A percentile compares a stretch with the other conserved stretches of the same genome.
Evolutionary conservation across 2,329 filamentous ascomycete species (phyloP).

Genomic region (Golovinomyces cichoracearum): DNA sequence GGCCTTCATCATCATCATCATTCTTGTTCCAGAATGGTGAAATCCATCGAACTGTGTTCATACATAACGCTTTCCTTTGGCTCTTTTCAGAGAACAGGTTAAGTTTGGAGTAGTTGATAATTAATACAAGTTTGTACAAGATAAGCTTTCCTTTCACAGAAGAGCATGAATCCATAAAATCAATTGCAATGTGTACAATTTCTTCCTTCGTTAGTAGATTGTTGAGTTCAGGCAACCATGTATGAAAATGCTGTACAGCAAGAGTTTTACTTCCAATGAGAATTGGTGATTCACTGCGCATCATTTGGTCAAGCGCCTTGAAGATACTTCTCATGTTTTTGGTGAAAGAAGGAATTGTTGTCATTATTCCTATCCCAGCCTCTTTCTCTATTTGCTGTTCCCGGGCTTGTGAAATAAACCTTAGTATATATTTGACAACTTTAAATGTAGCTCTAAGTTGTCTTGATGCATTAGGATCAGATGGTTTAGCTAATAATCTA

Average conservation of each 20-base stretch:
- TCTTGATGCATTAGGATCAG: conserved; percentile 58
- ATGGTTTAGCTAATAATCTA: conserved; percentile 54
- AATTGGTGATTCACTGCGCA: conserved; percentile 63
- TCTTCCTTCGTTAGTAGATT: conserved; percentile 55
- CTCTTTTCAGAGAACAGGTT: conserved; percentile 58
- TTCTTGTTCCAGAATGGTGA: conserved; percentile 74
- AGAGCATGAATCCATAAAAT: conserved; percentile 78
- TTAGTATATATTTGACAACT: conserved; percentile 74
- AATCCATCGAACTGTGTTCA: conserved; percentile 74
- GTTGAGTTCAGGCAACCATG: conserved; percentile 79
- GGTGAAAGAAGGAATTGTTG: conserved; percentile 46
- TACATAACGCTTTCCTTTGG: conserved; percentile 44
- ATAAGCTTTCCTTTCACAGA: conserved; percentile 74
- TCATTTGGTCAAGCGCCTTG: conserved; percentile 66
- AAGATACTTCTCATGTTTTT: conserved; percentile 69
- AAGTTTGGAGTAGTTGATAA: conserved; percentile 70
- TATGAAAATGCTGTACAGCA: conserved; percentile 85
- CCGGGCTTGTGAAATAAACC: conserved; percentile 77
- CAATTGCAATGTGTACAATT: conserved; percentile 70
- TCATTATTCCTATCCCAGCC: conserved; percentile 48
- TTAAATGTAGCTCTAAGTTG: conserved; percentile 82
- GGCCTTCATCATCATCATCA: conserved; percentile 40
- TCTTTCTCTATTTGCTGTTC: conserved; percentile 75
- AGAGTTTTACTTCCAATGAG: conserved; percentile 85
- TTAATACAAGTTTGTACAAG: conserved; percentile 72